A percentile compares a stretch with the other conserved stretches of the same genome.
Evolutionary conservation across 768 basidiomycete species (phyloP).

Genomic region (Tremella mesenterica): DNA sequence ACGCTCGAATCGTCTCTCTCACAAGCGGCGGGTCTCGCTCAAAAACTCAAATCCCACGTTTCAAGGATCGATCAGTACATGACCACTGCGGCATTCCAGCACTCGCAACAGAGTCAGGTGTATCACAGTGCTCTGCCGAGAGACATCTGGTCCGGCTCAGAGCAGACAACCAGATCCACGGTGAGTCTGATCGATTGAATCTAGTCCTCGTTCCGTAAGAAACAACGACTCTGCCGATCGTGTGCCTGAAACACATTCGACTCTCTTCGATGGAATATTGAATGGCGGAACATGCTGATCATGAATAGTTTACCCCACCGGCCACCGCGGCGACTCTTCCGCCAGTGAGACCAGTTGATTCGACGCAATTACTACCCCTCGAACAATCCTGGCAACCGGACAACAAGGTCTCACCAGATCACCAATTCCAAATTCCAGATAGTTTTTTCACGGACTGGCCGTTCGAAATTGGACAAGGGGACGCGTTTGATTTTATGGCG

Average conservation of each 20-base stretch:
- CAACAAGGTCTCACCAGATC: constrained; percentile 1
- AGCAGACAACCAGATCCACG: not conserved
- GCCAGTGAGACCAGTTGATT: constrained; percentile 2
- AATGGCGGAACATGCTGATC: not conserved
- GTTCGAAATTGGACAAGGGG: constrained; percentile 19
- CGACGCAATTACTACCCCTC: not conserved
- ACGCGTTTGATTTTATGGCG: constrained; percentile 30
- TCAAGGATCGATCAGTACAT: constrained; percentile 17
- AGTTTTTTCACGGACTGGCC: constrained; percentile 31
- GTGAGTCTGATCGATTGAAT: not conserved
- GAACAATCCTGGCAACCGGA: constrained; percentile 2
- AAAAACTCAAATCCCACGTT: constrained; percentile 12
- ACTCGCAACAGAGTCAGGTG: not conserved
- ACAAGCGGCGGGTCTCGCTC: constrained; percentile 9
- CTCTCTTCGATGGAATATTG: too few relatives aligned
- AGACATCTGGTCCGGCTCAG: not conserved
- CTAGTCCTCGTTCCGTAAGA: not conserved
- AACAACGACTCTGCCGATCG: too few relatives aligned
- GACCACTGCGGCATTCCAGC: constrained; percentile 11
- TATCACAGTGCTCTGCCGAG: not conserved
- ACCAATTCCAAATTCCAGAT: constrained; percentile 18
- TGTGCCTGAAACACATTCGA: too few relatives aligned
- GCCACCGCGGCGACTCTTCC: not conserved
- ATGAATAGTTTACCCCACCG: not conserved
- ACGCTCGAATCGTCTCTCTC: constrained; percentile 19